Evolutionary conservation across 805 yeast species (phyloP).

Genomic region (Candida quercuum): DNA sequence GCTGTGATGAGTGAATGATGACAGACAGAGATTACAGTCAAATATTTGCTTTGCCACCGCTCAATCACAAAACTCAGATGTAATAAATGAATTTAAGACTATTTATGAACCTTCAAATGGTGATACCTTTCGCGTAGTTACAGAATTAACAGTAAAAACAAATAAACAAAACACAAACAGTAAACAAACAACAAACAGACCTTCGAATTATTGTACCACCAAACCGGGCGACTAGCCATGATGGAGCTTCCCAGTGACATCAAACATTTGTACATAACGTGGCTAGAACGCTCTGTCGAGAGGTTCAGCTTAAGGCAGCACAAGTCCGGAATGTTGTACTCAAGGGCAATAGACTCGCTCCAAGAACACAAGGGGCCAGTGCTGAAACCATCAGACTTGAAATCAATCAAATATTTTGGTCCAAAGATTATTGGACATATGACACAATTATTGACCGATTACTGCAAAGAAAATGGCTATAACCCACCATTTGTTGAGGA

Average conservation of each 20-base stretch:
- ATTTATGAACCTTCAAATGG: too few relatives aligned
- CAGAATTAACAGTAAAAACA: too few relatives aligned
- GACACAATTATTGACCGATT: slow-evolving; percentile 36
- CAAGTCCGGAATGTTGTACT: slow-evolving; percentile 47
- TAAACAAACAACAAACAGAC: too few relatives aligned
- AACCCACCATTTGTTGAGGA: slow-evolving; percentile 33
- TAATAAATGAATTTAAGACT: too few relatives aligned
- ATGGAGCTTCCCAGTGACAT: slow-evolving; percentile 42
- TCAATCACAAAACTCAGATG: too few relatives aligned
- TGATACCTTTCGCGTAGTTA: too few relatives aligned
- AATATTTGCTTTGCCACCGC: too few relatives aligned
- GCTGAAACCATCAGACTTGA: slow-evolving; percentile 51
- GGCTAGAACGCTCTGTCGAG: slow-evolving; percentile 52
- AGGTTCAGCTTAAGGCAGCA: slow-evolving; percentile 43
- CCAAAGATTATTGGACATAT: slow-evolving; percentile 55
- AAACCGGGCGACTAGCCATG: too few relatives aligned
- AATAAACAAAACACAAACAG: too few relatives aligned
- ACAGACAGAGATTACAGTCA: too few relatives aligned
- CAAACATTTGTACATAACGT: slow-evolving; percentile 45
- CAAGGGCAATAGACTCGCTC: slow-evolving; percentile 51
- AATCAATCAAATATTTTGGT: slow-evolving; percentile 64
- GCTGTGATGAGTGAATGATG: too few relatives aligned
- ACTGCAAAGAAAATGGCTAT: slow-evolving; percentile 54
- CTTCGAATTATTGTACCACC: neutral
- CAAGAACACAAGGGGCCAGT: slow-evolving; percentile 39